Evolutionary conservation across 2,329 filamentous ascomycete genomes (phyloP), one percentile per base, ranked within the genome.

Genomic region (Hypoxylon sp.): DNA sequence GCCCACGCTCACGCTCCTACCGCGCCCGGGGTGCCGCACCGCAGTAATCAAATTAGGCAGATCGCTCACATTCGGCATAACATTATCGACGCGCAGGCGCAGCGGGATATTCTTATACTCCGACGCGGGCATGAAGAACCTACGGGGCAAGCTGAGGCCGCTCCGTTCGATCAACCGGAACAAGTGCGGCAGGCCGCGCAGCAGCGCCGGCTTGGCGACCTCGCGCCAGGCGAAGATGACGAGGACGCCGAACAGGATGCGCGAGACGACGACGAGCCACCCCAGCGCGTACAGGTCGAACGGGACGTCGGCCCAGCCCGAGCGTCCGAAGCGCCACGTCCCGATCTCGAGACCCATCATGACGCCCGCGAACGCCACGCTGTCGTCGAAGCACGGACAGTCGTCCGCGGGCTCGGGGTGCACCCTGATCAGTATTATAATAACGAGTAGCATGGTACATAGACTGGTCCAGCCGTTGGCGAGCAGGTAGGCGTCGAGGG

Each of bases 401-500:
- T 98, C 94, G 78, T 99, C 96, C 1, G 94, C 96, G 0, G 96
- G 96, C 76, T 99, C 96, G 0, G 96, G 96, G 76, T 99, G 95
- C 33, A 98, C 90, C 63, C 95, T 90, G 24, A 98, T 92, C 6
- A 97, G 85, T 6, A 91, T 82, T 62, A 96, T 85, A 50, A 97
- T 88, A 19, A 91, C 77, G 14, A 94, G 72, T 1, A 90, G 85
- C 0, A 92, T 84, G 13, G 91, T 79, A 0, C 91, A 75, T 1
- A 93, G 88, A 10, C 90, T 89, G n/a, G 85, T 78, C 83, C 89
- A 91, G 22, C 86, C 85, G 66, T 88, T 90, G 17, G 84, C 84
- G 69, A 90, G 86, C 72, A 98, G 86, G 81, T 90, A 95, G 17
- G 85, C 81, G 72, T 97, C 93, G 65, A 97, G 86, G 2, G 82